Base-by-base conservation (phyloP, 495 filamentous ascomycete species). In the Tuber umbilicatum region DNA sequence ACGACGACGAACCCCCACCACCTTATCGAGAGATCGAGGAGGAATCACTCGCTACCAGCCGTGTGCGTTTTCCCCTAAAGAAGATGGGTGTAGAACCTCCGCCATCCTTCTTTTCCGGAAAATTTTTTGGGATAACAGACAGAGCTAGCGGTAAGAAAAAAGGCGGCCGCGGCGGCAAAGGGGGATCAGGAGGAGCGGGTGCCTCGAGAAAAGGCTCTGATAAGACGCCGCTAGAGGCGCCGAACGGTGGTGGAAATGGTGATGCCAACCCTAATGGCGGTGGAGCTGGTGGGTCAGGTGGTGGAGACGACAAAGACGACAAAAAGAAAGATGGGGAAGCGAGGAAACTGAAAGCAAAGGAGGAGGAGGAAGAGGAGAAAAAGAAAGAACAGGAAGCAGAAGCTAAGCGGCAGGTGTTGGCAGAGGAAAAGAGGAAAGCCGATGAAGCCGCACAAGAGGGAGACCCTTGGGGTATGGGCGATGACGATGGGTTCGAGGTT, bases 21-120 rank as follows among this genome's bases (percentile, higher is more conserved):
- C 76, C 75, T n/a, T 79, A 79, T 67, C 69, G 35, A 37, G 72
- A 78, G 71, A 71, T 45, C 21, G 71, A 78, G 45, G 76, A 78
- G 45, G 60, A 67, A 23, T 68, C 47, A 43, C 76, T 79, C 50
- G 77, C 75, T 45, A 73, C 73, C 40, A 72, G 72, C n/a, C 70
- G 50, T 68, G 67, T 75, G 17, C 23, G 42, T 45, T 31, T 42
- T 16, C 75, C 71, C 60, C 45, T 68, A 55, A 31, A 55, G 69
- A 60, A 42, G n/a, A 67, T n/a, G 37, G 35, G 72, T 45, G 60
- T 68, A 71, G 70, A 73, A 38, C 37, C 41, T n/a, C 35, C 73
- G 12, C 39, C 43, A 67, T 23, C 47, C 17, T 71, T 79, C 27
- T 79, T 79, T 35, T 72, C 41, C 23, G 77, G 75, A 35, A 31